These are phyloP conservation scores for Stipa capillata DNA, from an alignment of 176 grass and related monocot genomes.

Conservation along the genomic window DNA sequence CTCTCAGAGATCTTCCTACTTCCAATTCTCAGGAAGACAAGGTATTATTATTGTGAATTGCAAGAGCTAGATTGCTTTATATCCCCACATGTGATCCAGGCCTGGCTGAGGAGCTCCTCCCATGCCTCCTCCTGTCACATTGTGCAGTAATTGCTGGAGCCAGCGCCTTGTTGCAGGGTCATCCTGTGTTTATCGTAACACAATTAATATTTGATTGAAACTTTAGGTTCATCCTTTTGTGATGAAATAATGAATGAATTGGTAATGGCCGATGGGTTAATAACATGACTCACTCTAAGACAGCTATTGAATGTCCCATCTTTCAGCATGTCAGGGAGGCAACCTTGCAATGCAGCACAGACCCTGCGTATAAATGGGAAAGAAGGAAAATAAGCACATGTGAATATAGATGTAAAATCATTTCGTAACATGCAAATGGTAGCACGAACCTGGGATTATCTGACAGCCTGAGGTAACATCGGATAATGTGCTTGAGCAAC, in stretches of 20 bases:
- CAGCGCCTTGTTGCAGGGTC: constrained; percentile 75
- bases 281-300: constrained; percentile 49
- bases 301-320: constrained; percentile 70
- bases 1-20: neutral
- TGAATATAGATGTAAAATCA: neutral
- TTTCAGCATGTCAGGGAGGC: constrained; percentile 78
- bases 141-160: constrained; percentile 65
- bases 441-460: constrained; percentile 64
- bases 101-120: constrained; percentile 51
- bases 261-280: neutral
- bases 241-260: neutral
- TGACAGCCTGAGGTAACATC: constrained; percentile 78
- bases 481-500: constrained; percentile 81
- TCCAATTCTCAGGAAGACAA: neutral
- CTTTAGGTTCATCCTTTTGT: neutral
- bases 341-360: constrained; percentile 64
- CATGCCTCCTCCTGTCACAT: constrained; percentile 35
- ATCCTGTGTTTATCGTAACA: constrained; percentile 42
- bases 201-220: neutral
- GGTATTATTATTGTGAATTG: constrained; percentile 26
- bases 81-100: constrained; percentile 72
- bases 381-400: neutral
- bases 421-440: neutral
- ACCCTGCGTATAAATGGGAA: constrained; percentile 28
- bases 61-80: constrained; percentile 3